Conservation (phyloP, 2,329 filamentous ascomycete species). For the Colletotrichum agaves region DNA sequence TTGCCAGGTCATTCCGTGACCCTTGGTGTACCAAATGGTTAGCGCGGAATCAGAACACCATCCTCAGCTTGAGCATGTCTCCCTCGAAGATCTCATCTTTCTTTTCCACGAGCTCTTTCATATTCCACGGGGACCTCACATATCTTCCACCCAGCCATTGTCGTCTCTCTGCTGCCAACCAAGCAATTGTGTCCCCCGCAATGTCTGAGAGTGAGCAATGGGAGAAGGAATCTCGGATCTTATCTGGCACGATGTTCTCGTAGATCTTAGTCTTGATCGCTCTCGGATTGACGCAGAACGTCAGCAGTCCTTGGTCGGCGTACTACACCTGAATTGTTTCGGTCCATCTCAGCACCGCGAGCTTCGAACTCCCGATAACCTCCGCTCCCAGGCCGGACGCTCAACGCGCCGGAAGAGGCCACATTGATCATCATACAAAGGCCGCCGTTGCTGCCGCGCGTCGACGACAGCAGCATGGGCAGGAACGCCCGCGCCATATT, state of each 20-base stretch:
- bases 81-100: constrained; percentile 47
- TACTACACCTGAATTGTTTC: constrained; percentile 40
- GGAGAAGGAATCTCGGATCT: constrained; percentile 29
- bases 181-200: constrained; percentile 43
- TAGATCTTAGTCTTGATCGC: constrained; percentile 39
- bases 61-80: constrained; percentile 49
- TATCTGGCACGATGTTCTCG: constrained; percentile 37
- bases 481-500: constrained; percentile 39
- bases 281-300: constrained; percentile 40
- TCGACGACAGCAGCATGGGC: constrained; percentile 37
- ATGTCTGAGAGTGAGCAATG: constrained; percentile 41
- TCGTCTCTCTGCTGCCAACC: constrained; percentile 45
- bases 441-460: constrained; percentile 2
- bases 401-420: constrained; percentile 38
- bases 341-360: constrained; percentile 37
- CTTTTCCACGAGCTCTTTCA: constrained; percentile 48
- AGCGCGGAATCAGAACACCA: no score
- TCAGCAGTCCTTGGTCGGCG: constrained; percentile 35
- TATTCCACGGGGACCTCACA: constrained; percentile 50
- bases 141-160: constrained; percentile 52
- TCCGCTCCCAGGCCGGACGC: constrained; percentile 30
- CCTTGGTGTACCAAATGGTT: no score
- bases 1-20: no score
- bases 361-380: constrained; percentile 24
- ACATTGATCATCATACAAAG: constrained; percentile 40